Evolutionary conservation across 2,329 filamentous ascomycete genomes (phyloP), one percentile per base, ranked within the genome.

Genomic region (Arthrobotrys sphaeroides): DNA sequence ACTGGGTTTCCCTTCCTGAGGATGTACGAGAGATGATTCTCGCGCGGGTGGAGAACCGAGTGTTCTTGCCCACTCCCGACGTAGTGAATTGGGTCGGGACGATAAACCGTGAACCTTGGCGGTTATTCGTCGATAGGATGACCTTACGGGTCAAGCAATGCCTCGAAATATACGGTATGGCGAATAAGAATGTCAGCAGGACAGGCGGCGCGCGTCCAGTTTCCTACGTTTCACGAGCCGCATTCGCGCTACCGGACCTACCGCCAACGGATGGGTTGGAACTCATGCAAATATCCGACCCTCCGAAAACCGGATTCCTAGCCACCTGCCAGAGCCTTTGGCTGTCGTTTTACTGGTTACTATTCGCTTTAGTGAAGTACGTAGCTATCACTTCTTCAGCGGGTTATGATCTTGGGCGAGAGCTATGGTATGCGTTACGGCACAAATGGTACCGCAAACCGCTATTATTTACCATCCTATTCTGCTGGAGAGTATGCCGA

Each of bases 351-450:
- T 78, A 78, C 36, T 45, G 73, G 28, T 36, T 82, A 1, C 78
- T 81, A 0, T 64, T 80, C 45, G 77, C 77, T 2, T 77, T 82
- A 13, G 76, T 80, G 16, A 82, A 82, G 62, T 83, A 81, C 80
- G 70, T 82, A 0, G 82, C 81, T 7, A 80, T 83, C 53, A 79
- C 83, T 36, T 81, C 81, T 0, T 80, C 81, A 1, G 82, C 80
- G 3, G 81, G 81, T 4, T 81, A 81, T 12, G 80, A 83, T 51
- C 78, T 83, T 26, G 82, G 83, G 65, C 75, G 82, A 24, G 82
- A 83, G 74, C 77, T 83, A 1, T 82, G 80, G 79, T 82, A 83
- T 66, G 78, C 79, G 5, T 76, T 83, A 7, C 77, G 80, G 10
- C 70, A 80, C 36, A 77, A 79, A 7, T 80, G 78, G 42, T 78